Base-by-base conservation (phyloP, 2,329 filamentous ascomycete genomes). In the Coniochaeta prunicola region DNA sequence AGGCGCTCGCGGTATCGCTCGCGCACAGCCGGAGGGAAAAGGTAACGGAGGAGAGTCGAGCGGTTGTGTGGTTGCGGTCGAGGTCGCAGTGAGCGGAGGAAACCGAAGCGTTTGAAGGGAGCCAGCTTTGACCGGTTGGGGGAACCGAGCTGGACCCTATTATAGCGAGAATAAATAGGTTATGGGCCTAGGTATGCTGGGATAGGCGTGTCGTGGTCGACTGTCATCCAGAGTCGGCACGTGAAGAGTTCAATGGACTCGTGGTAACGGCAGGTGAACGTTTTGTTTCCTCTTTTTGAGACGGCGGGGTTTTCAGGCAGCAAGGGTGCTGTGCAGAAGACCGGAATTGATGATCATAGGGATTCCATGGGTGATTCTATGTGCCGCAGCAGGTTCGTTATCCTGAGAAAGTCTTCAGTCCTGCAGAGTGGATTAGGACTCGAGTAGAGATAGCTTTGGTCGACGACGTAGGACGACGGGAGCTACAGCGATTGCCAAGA, bases 1-100 rank as follows among this genome's bases (percentile, higher is more conserved):
- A 94, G 77, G 61, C 81, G 83, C 60, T 86, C 82, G 69, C 84
- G 85, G 66, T 86, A 86, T 64, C 80, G 83, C 62, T 83, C 79
- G 70, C 83, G 83, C 58, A 82, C 68, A 61, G 82, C 76, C 64
- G 79, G 77, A n/a, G 88, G 87, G 67, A 92, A 86, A 61, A 92
- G 77, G 70, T 85, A 86, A 65, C 87, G 82, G 56, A 91, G 70
- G 62, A 89, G 72, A 63, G 74, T 80, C 58, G 75, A 73, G 26
- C 70, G 75, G 64, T 78, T 74, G 63, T 73, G 79, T 53, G 74
- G 70, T 60, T 70, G 71, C 48, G 70, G 69, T 56, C 72, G 76
- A 57, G 45, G 45, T 7, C 45, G 45, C 59, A 55, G 34, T 53
- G 69, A 60, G 53, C 53, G 53, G 19, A 55, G 30, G 53, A 55